Conservation (phyloP, 202 grass and related monocot genomes). For the Eragrostis tef region DNA sequence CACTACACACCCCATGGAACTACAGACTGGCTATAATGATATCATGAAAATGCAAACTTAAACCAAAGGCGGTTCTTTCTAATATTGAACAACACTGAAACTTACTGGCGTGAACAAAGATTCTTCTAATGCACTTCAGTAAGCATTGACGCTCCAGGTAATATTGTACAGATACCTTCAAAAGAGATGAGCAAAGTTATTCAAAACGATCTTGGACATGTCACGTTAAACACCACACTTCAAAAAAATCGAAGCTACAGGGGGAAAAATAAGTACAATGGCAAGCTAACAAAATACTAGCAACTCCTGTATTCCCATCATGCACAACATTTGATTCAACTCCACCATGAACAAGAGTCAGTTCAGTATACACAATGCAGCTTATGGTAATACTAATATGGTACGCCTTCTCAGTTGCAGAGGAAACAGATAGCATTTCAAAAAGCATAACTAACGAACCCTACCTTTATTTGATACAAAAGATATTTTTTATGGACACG, state of each 20-base stretch:
- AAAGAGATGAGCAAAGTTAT: conserved; percentile 19
- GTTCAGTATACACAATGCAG: not conserved
- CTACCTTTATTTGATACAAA: not conserved
- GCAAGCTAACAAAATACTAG: conserved; percentile 8
- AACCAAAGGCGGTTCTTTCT: not conserved
- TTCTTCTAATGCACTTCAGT: conserved; percentile 86
- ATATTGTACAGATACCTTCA: conserved; percentile 73
- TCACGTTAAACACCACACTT: not conserved
- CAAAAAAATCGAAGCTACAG: not conserved
- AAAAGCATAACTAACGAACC: not conserved
- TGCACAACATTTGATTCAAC: not conserved
- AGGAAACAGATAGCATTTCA: conserved; percentile 11
- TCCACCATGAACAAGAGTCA: not conserved
- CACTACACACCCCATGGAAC: no score
- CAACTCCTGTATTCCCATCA: not conserved
- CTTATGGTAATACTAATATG: not conserved
- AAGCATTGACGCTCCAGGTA: conserved; percentile 95
- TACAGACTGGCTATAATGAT: no score
- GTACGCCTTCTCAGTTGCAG: not conserved
- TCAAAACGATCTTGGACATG: not conserved
- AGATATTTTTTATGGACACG: not conserved
- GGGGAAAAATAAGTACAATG: not conserved
- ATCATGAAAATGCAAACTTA: not conserved
- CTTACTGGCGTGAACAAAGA: conserved; percentile 81
- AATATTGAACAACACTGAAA: conserved; percentile 23